phyloP scores from a whole-genome alignment of 768 basidiomycete genomes.

The Xerocomus potaroensis region DNA sequence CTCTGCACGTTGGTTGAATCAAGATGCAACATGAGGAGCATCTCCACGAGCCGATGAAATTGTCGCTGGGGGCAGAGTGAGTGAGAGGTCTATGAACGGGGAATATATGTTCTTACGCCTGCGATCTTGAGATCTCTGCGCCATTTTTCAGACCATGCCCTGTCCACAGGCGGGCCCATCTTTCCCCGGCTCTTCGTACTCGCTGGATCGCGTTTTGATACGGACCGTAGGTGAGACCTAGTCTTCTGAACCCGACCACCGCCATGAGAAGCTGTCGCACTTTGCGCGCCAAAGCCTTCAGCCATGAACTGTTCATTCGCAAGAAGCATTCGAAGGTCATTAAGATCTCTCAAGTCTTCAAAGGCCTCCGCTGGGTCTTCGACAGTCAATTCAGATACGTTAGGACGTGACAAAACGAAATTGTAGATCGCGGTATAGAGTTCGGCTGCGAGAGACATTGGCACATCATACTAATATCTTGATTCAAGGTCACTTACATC shows the following conservation, averaged over 20 bases:
- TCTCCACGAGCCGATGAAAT: conserved; percentile 88
- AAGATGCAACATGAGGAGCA: conserved; percentile 74
- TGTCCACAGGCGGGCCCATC: conserved; percentile 75
- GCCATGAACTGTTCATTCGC: conserved; percentile 58
- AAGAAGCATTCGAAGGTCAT: conserved; percentile 80
- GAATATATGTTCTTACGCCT: conserved; percentile 45
- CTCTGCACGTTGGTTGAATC: conserved; percentile 54
- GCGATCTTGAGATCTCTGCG: conserved; percentile 86
- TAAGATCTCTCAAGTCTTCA: conserved; percentile 91
- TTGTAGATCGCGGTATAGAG: conserved; percentile 86
- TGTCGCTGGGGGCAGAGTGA: conserved; percentile 59
- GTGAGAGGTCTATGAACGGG: background rate
- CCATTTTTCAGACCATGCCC: conserved; percentile 74
- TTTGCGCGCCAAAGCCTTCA: conserved; percentile 56
- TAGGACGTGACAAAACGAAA: conserved; percentile 58
- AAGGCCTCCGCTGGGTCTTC: conserved; percentile 99
- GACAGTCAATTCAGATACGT: conserved; percentile 88
- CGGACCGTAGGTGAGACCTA: conserved; percentile 35
- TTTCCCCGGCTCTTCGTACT: conserved; percentile 42
- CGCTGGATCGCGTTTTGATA: conserved; percentile 20
- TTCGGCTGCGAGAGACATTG: conserved; percentile 49
- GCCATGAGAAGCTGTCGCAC: conserved; percentile 37
- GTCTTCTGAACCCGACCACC: conserved; percentile 42
- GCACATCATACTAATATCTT: background rate
- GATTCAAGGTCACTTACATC: conserved; percentile 53